phyloP scores from a whole-genome alignment of 352 stramenopile species.

The Phytophthora aleatoria region DNA sequence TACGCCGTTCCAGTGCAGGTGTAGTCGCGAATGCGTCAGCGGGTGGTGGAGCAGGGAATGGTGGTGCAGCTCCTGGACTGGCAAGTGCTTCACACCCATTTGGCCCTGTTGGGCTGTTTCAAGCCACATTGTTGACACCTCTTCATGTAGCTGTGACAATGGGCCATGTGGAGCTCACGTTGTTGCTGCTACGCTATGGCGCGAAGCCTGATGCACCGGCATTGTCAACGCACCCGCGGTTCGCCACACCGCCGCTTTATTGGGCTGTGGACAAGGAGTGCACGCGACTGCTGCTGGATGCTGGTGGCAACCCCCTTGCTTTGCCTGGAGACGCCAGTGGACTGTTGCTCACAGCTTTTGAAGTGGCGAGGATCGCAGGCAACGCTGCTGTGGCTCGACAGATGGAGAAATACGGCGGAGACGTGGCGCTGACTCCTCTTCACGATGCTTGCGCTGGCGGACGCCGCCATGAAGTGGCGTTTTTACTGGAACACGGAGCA shows the following conservation, averaged over 20 bases:
- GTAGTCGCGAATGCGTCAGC: constrained; percentile 27
- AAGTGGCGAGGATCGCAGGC: constrained; percentile 67
- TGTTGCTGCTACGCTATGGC: constrained; percentile 62
- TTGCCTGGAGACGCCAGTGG: constrained; percentile 33
- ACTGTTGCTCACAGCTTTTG: constrained; percentile 67
- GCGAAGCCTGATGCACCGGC: constrained; percentile 64
- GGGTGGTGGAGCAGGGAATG: constrained; percentile 24
- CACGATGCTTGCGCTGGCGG: constrained; percentile 69
- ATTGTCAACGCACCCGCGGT: constrained; percentile 60
- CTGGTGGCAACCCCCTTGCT: constrained; percentile 70
- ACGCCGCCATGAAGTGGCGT: constrained; percentile 58
- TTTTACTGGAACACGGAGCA: constrained; percentile 74
- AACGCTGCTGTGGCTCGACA: constrained; percentile 68
- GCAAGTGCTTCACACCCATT: constrained; percentile 52
- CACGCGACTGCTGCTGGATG: constrained; percentile 62
- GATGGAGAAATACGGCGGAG: constrained; percentile 80
- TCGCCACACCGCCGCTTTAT: constrained; percentile 68
- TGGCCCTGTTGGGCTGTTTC: constrained; percentile 58
- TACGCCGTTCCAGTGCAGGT: constrained; percentile 31
- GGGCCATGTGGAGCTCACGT: constrained; percentile 67
- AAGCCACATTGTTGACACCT: constrained; percentile 69
- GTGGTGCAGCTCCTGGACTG: constrained; percentile 29
- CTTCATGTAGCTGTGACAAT: constrained; percentile 78
- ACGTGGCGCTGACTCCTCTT: constrained; percentile 78
- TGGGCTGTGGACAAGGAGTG: constrained; percentile 78